Evolutionary conservation across 495 filamentous ascomycete species (phyloP).

Genomic region (Symbiotaphrina buchneri): DNA sequence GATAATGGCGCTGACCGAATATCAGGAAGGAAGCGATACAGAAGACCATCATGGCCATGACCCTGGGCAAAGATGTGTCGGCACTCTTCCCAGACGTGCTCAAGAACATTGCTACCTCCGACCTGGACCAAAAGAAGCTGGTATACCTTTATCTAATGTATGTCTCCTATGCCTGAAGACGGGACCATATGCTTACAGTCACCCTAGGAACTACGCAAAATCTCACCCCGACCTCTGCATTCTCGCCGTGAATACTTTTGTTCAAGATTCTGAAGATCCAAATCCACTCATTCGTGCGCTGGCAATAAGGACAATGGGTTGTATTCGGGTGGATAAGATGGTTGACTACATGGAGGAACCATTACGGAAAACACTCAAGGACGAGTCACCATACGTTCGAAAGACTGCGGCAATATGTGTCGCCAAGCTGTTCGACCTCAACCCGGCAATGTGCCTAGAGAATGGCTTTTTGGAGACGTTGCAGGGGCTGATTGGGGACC

Average conservation of each 20-base stretch:
- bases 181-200: not conserved
- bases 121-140: conserved; percentile 98
- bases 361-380: conserved; percentile 81
- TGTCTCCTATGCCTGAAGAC: conserved; percentile 9
- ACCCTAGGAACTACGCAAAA: conserved; percentile 89
- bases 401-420: conserved; percentile 97
- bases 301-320: conserved; percentile 97
- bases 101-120: conserved; percentile 91
- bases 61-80: conserved; percentile 93
- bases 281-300: conserved; percentile 90
- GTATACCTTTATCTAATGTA: conserved; percentile 98
- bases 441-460: conserved; percentile 76
- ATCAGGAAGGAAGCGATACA: conserved; percentile 88
- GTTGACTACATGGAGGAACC: conserved; percentile 99
- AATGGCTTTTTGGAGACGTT: conserved; percentile 93
- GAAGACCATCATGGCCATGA: conserved; percentile 99
- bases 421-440: conserved; percentile 92
- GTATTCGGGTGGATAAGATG: conserved; percentile 98
- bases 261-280: conserved; percentile 96
- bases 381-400: conserved; percentile 95
- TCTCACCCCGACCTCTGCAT: conserved; percentile 98
- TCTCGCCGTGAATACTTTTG: conserved; percentile 96
- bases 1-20: conserved; percentile 10
- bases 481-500: conserved; percentile 90
- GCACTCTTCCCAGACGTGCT: conserved; percentile 93